Conservation (phyloP, 305 asterid species). For the Fraxinus greggii region DNA sequence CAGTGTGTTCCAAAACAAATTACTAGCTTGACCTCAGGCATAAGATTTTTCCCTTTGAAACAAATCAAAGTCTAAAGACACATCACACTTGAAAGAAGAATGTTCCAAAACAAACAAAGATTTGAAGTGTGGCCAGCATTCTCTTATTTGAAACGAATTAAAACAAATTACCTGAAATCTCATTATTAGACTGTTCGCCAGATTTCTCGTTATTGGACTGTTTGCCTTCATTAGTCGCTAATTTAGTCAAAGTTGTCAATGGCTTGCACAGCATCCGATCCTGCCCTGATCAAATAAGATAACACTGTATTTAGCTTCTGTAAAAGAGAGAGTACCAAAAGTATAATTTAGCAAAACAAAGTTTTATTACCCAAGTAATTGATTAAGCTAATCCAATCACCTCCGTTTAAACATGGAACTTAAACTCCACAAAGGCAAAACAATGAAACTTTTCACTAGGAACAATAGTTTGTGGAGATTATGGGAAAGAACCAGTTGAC, state of each 20-base stretch:
- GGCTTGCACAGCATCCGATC: conserved; percentile 58
- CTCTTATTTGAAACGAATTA: not conserved
- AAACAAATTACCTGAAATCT: not conserved
- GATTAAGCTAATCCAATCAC: not conserved
- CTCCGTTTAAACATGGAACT: not conserved
- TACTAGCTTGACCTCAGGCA: conserved; percentile 16
- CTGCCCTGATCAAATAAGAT: conserved; percentile 65
- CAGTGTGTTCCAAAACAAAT: conserved; percentile 23
- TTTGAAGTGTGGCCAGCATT: conserved; percentile 34
- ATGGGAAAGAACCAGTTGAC: not conserved
- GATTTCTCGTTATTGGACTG: conserved; percentile 34
- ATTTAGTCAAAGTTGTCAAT: conserved; percentile 35
- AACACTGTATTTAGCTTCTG: conserved; percentile 21
- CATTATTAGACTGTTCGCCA: conserved; percentile 24
- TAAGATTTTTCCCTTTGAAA: conserved; percentile 22
- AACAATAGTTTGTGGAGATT: not conserved
- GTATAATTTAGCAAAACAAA: conserved; percentile 13
- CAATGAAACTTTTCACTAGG: not conserved
- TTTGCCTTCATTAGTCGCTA: conserved; percentile 33
- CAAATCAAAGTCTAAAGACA: conserved; percentile 2
- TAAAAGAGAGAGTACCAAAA: conserved; percentile 16
- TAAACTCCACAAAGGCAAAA: not conserved
- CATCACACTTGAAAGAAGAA: conserved; percentile 10
- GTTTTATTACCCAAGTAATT: conserved; percentile 3
- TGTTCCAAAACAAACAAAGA: conserved; percentile 9